A percentile compares a stretch with the other conserved stretches of the same genome.
Conservation (phyloP, 106 monocot genomes). For the Acanthochlamys bracteata region DNA sequence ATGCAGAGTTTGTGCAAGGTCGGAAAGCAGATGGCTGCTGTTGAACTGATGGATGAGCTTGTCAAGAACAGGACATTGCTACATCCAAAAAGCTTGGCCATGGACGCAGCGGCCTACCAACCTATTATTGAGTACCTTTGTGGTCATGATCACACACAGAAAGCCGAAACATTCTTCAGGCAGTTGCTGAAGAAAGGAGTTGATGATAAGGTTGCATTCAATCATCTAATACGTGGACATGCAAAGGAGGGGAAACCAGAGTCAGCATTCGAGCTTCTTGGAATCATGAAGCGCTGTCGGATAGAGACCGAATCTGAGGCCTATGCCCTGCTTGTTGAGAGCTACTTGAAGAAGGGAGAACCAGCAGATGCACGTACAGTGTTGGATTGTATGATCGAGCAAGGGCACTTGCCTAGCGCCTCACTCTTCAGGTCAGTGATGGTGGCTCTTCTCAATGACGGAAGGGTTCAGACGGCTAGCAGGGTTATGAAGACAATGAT, state of each 20-base stretch:
- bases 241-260: slow-evolving; percentile 63
- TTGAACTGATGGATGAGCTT: slow-evolving; percentile 59
- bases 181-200: slow-evolving; percentile 97
- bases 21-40: slow-evolving; percentile 33
- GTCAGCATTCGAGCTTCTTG: slow-evolving; percentile 57
- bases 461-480: slow-evolving; percentile 84
- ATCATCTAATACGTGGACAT: slow-evolving; percentile 72
- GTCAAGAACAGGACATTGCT: slow-evolving; percentile 48
- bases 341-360: slow-evolving; percentile 79
- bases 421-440: slow-evolving; percentile 70
- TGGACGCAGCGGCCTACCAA: slow-evolving; percentile 61
- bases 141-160: slow-evolving; percentile 37
- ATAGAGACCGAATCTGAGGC: slow-evolving; percentile 52
- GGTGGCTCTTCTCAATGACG: slow-evolving; percentile 61
- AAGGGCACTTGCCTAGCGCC: slow-evolving; percentile 64
- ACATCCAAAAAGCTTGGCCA: slow-evolving; percentile 23
- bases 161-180: slow-evolving; percentile 81
- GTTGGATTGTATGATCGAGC: slow-evolving; percentile 80
- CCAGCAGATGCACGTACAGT: slow-evolving; percentile 70
- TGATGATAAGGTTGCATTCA: slow-evolving; percentile 65
- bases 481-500: slow-evolving; percentile 94
- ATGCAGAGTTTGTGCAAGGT: slow-evolving; percentile 62
- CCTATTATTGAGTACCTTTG: slow-evolving; percentile 72
- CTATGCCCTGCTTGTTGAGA: slow-evolving; percentile 43
- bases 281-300: slow-evolving; percentile 63